Evolutionary conservation across 164 flowering plant species (phyloP), one percentile per base, ranked within the genome.

Genomic region (Paratinospora sagittata): DNA sequence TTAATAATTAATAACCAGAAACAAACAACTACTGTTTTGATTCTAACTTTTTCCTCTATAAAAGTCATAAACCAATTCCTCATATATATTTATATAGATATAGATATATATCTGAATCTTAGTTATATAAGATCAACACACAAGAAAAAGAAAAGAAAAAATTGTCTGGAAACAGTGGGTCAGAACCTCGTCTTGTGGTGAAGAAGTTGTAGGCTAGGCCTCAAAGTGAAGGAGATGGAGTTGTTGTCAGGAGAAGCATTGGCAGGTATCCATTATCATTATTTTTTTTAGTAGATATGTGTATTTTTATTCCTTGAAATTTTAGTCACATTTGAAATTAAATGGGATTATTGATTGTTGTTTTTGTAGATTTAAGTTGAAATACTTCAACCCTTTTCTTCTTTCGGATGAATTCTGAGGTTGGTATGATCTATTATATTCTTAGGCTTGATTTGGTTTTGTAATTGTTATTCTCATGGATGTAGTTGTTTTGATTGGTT

Each of bases 341-440:
- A 62, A 69, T 74, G 76, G 74, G 71, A 30, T 63, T 0, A 21
- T 65, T 58, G 37, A 17, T 47, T 45, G 43, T 68, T 41, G 19
- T 55, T 66, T 64, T 70, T 75, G 66, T 84, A 93, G 98, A 86
- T 81, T 82, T 78, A 96, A 87, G 79, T 73, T 93, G 73, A 90
- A 80, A 76, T 79, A 87, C 68, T 88, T 91, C 45, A 97, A 93
- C 73, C 98, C 98, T 43, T 93, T 93, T 69, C 91, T 93, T 68
- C 79, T 81, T 23, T 69, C 91, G 76, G 98, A 91, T 79, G 97
- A 91, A 84, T 91, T 90, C 80, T 85, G 92, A 76, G 84, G 97
- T 93, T 70, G 69, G 81, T 76, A n/a, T 58, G 66, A 67, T 73
- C 68, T n/a, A 2, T 21, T 66, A 30, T 33, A 17, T 36, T 37